Base-by-base conservation (phyloP, 768 basidiomycete genomes). In the Termitomyces sp. region DNA sequence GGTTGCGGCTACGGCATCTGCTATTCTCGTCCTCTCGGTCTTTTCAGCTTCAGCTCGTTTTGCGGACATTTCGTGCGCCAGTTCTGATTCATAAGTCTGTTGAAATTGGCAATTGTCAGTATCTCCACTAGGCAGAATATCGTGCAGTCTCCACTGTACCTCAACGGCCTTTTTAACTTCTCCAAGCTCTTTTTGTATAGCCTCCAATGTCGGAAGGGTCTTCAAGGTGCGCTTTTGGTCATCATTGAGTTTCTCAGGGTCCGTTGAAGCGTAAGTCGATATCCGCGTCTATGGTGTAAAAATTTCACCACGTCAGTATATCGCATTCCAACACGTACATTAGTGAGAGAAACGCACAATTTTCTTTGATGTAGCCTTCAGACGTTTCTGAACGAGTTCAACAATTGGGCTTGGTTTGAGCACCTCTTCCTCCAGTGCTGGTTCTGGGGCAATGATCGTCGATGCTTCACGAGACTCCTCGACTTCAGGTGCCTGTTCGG, bases 101-200 rank as follows among this genome's bases (percentile, higher is more conserved):
- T 46, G 26, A 31, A 31, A 27, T 37, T 27, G 29, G 64, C n/a
- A 61, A 48, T 56, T 52, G 61, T 58, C 26, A 24, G 18, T 53
- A 41, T 29, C 42, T 26, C 59, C 34, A 36, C 53, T 36, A 34
- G 53, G 42, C 22, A 34, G 16, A 29, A 44, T 37, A 51, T 20
- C 26, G 12, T 39, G 39, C n/a, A 27, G 32, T 37, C 29, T 24
- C 18, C 13, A 29, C 47, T 76, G 41, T 46, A 93, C 94, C 82
- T 96, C 92, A 60, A 94, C 79, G 42, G 80, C 83, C 69, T 90
- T 93, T 71, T 88, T 89, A 44, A 94, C 82, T 57, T 94, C 94
- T 26, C 82, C 85, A 14, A 96, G 73, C 64, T 95, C 94, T 65
- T 90, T 92, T 63, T 86, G 81, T 41, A 86, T 77, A 10, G 86